Evolutionary conservation across 1,284 basidiomycete genomes (phyloP).

Genomic region (Papiliotrema fonsecae): DNA sequence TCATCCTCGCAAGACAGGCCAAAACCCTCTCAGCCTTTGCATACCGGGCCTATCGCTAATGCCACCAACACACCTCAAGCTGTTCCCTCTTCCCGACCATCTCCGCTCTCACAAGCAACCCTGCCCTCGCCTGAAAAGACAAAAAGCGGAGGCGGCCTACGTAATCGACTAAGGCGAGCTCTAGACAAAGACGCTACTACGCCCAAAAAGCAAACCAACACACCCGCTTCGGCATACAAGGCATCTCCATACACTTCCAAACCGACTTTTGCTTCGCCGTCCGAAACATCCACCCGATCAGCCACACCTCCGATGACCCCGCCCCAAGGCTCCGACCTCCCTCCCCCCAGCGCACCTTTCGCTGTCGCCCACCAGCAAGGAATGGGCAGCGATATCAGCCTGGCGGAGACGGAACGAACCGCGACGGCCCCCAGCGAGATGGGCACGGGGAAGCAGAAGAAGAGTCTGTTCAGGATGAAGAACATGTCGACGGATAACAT

Average conservation of each 20-base stretch:
- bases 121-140: slow-evolving; percentile 52
- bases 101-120: slow-evolving; percentile 29
- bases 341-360: slow-evolving; percentile 30
- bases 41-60: slow-evolving; percentile 34
- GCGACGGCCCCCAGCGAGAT: slow-evolving; percentile 40
- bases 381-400: slow-evolving; percentile 34
- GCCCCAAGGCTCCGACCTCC: slow-evolving; percentile 20
- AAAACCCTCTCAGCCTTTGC: slow-evolving; percentile 17
- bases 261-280: slow-evolving; percentile 22
- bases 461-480: slow-evolving; percentile 69
- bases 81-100: slow-evolving; percentile 18
- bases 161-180: slow-evolving; percentile 68
- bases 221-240: slow-evolving; percentile 3
- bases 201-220: slow-evolving; percentile 15
- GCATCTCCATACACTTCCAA: slow-evolving; percentile 6
- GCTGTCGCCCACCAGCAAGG: slow-evolving; percentile 24
- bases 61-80: slow-evolving; percentile 22
- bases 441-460: slow-evolving; percentile 54
- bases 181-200: slow-evolving; percentile 47
- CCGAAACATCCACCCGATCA: slow-evolving; percentile 32
- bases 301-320: slow-evolving; percentile 27
- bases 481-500: slow-evolving; percentile 97
- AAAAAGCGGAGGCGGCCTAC: slow-evolving; percentile 57
- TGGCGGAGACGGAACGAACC: slow-evolving; percentile 41
- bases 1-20: slow-evolving; percentile 7